Evolutionary conservation across 768 basidiomycete species (phyloP).

Genomic region (Suillus tomentosus): DNA sequence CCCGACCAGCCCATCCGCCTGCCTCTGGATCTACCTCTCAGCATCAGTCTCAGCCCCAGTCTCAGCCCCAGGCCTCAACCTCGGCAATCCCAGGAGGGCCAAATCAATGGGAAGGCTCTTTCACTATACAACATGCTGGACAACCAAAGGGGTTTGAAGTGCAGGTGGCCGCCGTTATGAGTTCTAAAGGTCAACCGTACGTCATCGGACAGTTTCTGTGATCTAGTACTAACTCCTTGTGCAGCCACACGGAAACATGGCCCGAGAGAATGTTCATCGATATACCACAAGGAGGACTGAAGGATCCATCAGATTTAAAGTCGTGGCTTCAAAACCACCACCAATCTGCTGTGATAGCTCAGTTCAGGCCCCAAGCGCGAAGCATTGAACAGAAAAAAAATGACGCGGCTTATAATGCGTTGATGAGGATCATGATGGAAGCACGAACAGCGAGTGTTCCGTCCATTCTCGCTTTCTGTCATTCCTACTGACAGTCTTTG

Average conservation of each 20-base stretch:
- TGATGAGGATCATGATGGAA: slow-evolving; percentile 43
- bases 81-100: slow-evolving; percentile 4
- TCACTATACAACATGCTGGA: slow-evolving; percentile 39
- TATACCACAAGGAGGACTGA: slow-evolving; percentile 42
- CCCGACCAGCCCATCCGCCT: slow-evolving; percentile 1
- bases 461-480: background rate
- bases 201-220: slow-evolving; percentile 21
- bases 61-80: slow-evolving; percentile 5
- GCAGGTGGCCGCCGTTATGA: slow-evolving; percentile 34
- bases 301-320: slow-evolving; percentile 42
- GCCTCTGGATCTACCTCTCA: slow-evolving; percentile 3
- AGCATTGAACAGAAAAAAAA: slow-evolving; percentile 41
- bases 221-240: slow-evolving; percentile 10
- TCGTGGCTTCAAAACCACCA: slow-evolving; percentile 49
- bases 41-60: background rate
- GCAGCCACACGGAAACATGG: slow-evolving; percentile 57
- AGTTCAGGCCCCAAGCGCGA: slow-evolving; percentile 37
- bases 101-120: slow-evolving; percentile 47
- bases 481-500: background rate
- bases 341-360: slow-evolving; percentile 38
- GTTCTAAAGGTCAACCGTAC: slow-evolving; percentile 35
- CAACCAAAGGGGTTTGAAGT: slow-evolving; percentile 34
- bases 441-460: slow-evolving; percentile 47
- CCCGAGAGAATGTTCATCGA: slow-evolving; percentile 45
- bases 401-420: slow-evolving; percentile 41